Evolutionary conservation across 2,329 filamentous ascomycete genomes (phyloP).

Genomic region (Fusarium nisikadoi): DNA sequence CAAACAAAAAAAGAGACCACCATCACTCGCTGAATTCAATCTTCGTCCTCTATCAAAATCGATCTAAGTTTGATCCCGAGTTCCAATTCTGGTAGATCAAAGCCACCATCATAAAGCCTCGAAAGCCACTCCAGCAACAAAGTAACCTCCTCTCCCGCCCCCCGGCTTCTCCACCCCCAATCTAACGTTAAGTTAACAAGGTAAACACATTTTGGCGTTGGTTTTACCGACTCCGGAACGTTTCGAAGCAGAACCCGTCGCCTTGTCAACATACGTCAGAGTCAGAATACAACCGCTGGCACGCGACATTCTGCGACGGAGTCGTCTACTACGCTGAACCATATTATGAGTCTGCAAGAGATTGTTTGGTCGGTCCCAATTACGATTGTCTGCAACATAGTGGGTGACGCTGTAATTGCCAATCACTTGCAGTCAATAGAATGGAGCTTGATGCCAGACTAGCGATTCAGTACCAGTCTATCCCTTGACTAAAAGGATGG

Average conservation of each 20-base stretch:
- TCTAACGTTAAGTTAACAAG: neutral
- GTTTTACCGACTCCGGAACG: neutral
- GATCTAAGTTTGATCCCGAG: conserved; percentile 3
- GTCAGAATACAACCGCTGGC: neutral
- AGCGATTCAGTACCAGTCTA: conserved; percentile 14
- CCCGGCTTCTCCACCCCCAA: conserved; percentile 7
- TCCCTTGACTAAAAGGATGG: conserved; percentile 7
- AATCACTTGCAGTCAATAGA: conserved; percentile 8
- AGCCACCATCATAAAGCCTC: conserved; percentile 20
- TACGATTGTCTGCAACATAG: conserved; percentile 3
- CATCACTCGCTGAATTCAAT: conserved; percentile 1
- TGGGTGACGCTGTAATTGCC: conserved; percentile 24
- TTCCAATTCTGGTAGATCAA: conserved; percentile 24
- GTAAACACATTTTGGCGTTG: neutral
- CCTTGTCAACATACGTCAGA: neutral
- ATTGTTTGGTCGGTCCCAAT: conserved; percentile 21
- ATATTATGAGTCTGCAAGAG: conserved; percentile 8
- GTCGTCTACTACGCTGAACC: neutral
- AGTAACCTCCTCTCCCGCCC: neutral
- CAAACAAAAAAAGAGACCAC: neutral
- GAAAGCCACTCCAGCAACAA: conserved; percentile 15
- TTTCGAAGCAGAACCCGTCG: neutral
- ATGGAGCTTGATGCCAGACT: conserved; percentile 15
- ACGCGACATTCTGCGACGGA: neutral
- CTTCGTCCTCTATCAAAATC: neutral